Base-by-base conservation (phyloP, 2,329 filamentous ascomycete genomes). In the Emergomyces orientalis region DNA sequence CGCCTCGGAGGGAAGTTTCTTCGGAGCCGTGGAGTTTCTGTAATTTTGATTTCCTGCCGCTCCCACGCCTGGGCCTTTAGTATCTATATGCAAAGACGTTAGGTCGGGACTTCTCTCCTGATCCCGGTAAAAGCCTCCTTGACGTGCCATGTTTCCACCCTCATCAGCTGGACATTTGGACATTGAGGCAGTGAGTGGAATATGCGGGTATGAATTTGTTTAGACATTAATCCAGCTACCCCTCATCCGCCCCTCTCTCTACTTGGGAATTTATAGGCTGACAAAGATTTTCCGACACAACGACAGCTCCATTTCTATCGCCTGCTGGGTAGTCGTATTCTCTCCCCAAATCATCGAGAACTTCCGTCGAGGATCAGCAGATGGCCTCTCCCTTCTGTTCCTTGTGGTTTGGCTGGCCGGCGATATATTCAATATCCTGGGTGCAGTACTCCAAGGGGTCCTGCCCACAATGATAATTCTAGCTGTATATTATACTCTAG, bases 321-420 rank as follows among this genome's bases (percentile, higher is more conserved):
- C 92, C 59, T 97, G 92, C 74, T 97, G 94, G 94, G 89, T 97
- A 63, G 90, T 97, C 43, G 94, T 99, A 63, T 99, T 97, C 79
- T 94, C 91, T 0, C 94, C 94, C 1, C 94, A 99, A 70, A 97
- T 99, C 69, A 88, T 96, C 69, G 91, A 96, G 72, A 97, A 97
- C 73, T 97, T 96, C 78, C 87, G 87, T 66, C 85, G 91, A 62
- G 80, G 85, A 67, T 95, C 89, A 49, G 90, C 91, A 63, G 91
- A 97, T 73, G 93, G 91, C 2, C 82, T 97, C 1, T 96, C 90
- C 0, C 84, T 97, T 17, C 88, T 93, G 62, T 99, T 97, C 79
- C 86, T 97, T 71, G 87, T 95, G 64, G 85, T 96, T 70, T 99
- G 94, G 94, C 83, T 97, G 1, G 82, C 88, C 1, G 94, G 94